Evolutionary conservation across 768 basidiomycete genomes (phyloP), one percentile per base, ranked within the genome.

Genomic region (Sistotremastrum suecicum): DNA sequence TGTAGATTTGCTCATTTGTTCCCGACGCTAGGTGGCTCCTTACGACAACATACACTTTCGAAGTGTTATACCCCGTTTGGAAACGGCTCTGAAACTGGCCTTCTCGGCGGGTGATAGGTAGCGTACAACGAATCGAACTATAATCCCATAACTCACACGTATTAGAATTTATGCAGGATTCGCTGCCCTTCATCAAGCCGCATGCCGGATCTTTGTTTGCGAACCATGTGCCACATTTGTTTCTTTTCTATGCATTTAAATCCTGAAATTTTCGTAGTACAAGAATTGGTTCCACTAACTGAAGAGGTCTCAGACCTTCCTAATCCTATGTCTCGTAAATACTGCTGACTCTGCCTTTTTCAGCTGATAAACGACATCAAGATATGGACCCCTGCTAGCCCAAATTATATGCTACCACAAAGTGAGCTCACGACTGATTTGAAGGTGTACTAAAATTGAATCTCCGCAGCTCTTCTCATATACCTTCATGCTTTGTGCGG

Each of bases 61-160:
- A 11, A 65, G 70, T n/a, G 79, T 77, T 54, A 57, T 81, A 9
- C 66, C 71, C 8, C 69, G 75, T 7, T 60, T 81, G 41, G 75
- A 79, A 54, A 69, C 76, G 54, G 78, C 79, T 6, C 61, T 78
- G 31, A 75, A 78, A 54, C 76, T 75, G 51, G 79, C 78, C 3
- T 70, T 75, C 41, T 76, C 76, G 50, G 74, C 79, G 6, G 80
- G 80, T 9, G 80, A 84, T 54, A 68, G 76, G 79, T 79, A 48
- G 46, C 62, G 51, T 7, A 5, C 20, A 5, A 20, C 32, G 9
- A 5, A 32, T 7, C 8, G 28, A 6, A 49, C 34, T 49, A 28
- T 39, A 33, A 34, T 36, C 49, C 43, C 5, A 10, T 47, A 11
- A 47, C 33, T 44, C 11, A 40, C 20, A 12, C 29, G 40, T 46